Base-by-base conservation (phyloP, 1,139 yeast genomes). In the Taphrina flavorubra region DNA sequence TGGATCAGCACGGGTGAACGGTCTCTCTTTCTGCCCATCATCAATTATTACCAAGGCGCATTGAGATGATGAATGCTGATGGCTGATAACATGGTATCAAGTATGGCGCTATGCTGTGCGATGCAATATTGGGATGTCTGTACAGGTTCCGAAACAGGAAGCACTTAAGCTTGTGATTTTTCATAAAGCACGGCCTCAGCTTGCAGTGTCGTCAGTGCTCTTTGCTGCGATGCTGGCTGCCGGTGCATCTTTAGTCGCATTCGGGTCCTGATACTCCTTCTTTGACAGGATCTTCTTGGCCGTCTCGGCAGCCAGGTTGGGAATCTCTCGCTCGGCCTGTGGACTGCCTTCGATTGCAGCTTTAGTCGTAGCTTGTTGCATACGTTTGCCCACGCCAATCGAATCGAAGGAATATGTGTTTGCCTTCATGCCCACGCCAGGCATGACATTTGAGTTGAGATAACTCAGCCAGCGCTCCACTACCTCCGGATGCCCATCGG, bases 401-500 rank as follows among this genome's bases (percentile, higher is more conserved):
- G 60, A 34, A 6, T 70, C 71, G 20, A 46, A 61, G 16, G 58
- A 51, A 37, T 47, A 69, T 14, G 59, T 47, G 36, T 84, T 83
- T 55, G 96, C 95, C 76, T 87, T 87, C 78, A 92, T 86, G 73
- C 94, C 91, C 13, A 94, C 94, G 72, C 94, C 96, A 63, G 88
- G 84, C 70, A 90, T 82, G 18, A 92, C 84, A 78, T 94, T 86
- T 78, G 90, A 89, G 74, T 88, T 85, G 67, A 94, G 81, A 73
- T 89, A 89, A 40, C 96, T 86, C 70, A 92, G 82, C 87, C 94
- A 88, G 68, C 89, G 80, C 77, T 94, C 97, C 60, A 94, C 82
- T 3, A 89, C 87, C 75, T 91, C 97, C 0, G 94, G 88, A 72
- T 89, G 87, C 34, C 97, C 86, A 78, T 94, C 98, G 82, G 85